phyloP scores from a whole-genome alignment of 2,329 filamentous ascomycete species.

The Raffaelea deltoideospora region DNA sequence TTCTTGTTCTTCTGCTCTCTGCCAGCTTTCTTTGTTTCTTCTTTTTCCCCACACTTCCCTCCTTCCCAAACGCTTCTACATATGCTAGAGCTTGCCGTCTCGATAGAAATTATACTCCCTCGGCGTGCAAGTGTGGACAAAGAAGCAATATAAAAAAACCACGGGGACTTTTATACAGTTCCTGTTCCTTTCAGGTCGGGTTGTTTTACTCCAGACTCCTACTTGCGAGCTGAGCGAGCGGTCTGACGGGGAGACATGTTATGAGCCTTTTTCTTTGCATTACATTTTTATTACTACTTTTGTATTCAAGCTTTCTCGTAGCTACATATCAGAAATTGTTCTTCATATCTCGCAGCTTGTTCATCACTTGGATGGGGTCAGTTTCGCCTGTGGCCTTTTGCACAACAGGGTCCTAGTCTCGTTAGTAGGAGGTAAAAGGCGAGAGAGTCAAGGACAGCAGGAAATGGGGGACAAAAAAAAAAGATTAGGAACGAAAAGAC shows the following conservation, averaged over 20 bases:
- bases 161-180: no score
- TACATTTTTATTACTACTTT: conserved; percentile 6
- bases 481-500: background rate
- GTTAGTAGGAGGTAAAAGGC: conserved; percentile 8
- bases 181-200: conserved; percentile 13
- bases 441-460: no score
- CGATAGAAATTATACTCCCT: conserved; percentile 26
- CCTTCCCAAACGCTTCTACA: conserved; percentile 35
- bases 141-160: conserved; percentile 46
- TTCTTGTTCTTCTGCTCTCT: background rate
- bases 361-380: conserved; percentile 73
- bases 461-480: no score
- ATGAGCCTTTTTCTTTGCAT: background rate
- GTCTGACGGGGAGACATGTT: conserved; percentile 20
- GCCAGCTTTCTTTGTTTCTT: background rate
- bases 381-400: conserved; percentile 73
- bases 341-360: conserved; percentile 78
- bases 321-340: conserved; percentile 47
- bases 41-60: background rate
- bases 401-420: conserved; percentile 56
- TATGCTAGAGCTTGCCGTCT: conserved; percentile 53
- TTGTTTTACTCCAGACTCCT: conserved; percentile 8
- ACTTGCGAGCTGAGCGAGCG: conserved; percentile 4
- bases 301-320: background rate
- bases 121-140: conserved; percentile 53